Evolutionary conservation across 2,329 filamentous ascomycete genomes (phyloP).

Genomic region (Fusarium torreyae): DNA sequence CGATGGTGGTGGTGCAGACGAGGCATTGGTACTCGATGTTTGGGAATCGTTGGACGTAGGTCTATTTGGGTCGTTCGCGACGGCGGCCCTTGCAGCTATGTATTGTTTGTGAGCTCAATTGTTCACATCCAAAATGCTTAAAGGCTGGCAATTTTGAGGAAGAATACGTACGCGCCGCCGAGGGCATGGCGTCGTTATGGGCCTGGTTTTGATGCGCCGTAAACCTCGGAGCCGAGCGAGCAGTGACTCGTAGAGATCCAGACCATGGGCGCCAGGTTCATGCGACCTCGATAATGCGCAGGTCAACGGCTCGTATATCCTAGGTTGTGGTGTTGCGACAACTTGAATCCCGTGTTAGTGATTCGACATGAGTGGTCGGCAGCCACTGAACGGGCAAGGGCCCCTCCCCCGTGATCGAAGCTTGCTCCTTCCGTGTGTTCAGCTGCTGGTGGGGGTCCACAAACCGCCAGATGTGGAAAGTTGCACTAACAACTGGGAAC

Average conservation of each 20-base stretch:
- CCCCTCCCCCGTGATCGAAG: constrained; percentile 38
- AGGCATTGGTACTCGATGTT: constrained; percentile 11
- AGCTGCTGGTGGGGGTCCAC: constrained; percentile 13
- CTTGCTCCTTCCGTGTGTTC: constrained; percentile 14
- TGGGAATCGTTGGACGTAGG: constrained; percentile 5
- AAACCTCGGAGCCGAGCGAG: constrained; percentile 26
- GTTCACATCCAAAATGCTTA: not conserved
- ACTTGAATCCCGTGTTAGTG: constrained; percentile 43
- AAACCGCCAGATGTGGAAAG: constrained; percentile 9
- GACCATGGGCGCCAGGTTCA: constrained; percentile 10
- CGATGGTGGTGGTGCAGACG: constrained; percentile 15
- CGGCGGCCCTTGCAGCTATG: constrained; percentile 33
- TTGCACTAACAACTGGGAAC: not conserved
- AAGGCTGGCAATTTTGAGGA: not conserved
- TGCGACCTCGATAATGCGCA: constrained; percentile 30
- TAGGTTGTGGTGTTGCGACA: constrained; percentile 32
- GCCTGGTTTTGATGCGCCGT: constrained; percentile 38
- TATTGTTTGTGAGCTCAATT: constrained; percentile 31
- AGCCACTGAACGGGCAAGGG: constrained; percentile 19
- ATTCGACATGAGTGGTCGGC: constrained; percentile 34
- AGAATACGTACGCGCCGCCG: constrained; percentile 48
- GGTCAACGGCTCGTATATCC: constrained; percentile 22
- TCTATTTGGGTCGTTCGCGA: constrained; percentile 18
- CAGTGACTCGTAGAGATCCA: constrained; percentile 6
- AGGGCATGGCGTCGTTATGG: constrained; percentile 49